Evolutionary conservation across 2,329 filamentous ascomycete species (phyloP), one percentile per base, ranked within the genome.

Genomic region (Fonsecaea pedrosoi): DNA sequence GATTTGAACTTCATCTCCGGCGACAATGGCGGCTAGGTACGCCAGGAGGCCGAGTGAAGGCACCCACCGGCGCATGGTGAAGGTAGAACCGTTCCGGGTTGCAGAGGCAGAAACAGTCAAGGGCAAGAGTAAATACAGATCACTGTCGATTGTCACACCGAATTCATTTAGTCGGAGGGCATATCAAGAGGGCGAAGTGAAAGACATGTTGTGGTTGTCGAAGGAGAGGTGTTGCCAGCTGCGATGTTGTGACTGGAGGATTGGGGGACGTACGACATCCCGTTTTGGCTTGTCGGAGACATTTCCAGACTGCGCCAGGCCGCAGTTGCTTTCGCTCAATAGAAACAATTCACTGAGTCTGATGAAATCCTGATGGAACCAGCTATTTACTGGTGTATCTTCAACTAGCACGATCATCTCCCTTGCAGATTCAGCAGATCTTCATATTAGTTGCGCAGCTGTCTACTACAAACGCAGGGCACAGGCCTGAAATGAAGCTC

Each of bases 1-100:
- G 72, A 83, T 74, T 74, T 79, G 75, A 30, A 81, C 76, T 72
- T 83, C 81, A 73, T 83, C 80, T 45, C 79, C 80, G 68, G 81
- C 73, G 45, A 77, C 78, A 45, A 73, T 68, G 2, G 65, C 54
- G 12, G 70, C 65, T 4, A 73, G 60, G 40, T 65, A 73, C 35
- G 64, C 70, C 58, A 73, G 69, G 25, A 71, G 57, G 45, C 68
- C 68, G n/a, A 73, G 62, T 10, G 69, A 73, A 13, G 70, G 70
- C 58, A 60, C 63, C 70, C 69, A 73, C 63, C 59, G 69, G 50
- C 62, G 64, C 71, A 72, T 72, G 35, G 42, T 70, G 60, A 15
- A n/a, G 30, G 59, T 21, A 34, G 59, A 9, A n/a, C 34, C 15
- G 54, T 34, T 34, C 1, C 12, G 15, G 13, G 53, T 30, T 30